Base-by-base conservation (phyloP, 345 rosid species). In the Citropsis articulata region DNA sequence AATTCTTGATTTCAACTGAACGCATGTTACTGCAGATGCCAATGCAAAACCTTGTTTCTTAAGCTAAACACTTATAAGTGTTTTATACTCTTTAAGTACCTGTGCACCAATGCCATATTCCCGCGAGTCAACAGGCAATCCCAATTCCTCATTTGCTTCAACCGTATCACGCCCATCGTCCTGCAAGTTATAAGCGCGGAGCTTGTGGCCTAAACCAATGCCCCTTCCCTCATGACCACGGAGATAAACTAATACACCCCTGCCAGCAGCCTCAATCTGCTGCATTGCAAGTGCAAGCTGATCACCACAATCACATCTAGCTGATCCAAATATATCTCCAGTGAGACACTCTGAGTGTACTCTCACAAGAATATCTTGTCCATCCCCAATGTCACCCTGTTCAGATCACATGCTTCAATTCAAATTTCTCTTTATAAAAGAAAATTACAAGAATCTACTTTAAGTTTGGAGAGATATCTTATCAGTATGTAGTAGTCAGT, bases 201-300 rank as follows among this genome's bases (percentile, higher is more conserved):
- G 97, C 83, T 91, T 94, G 82, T 95, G 97, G 31, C 88, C 97
- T 75, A 95, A 82, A 69, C 97, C 98, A n/a, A 93, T 89, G 55
- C 97, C 99, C 60, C 90, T 87, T 31, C 94, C 94, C 85, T 94
- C 99, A 53, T 93, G 97, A 31, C 97, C 98, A 42, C 99, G 97
- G 13, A 96, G 93, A 82, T 92, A 96, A 38, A 96, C 90, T 74
- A 95, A 71, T 24, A 94, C 98, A 65, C 98, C 98, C 63, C 81
- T 82, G 42, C 97, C 97, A 25, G 84, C 86, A 35, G 91, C 94
- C 85, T 93, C 97, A 38, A 95, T 93, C 84, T 89, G 90, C 81
- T 86, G 82, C 93, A 95, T 93, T 60, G 99, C 98, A 40, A 91
- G 88, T 1, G 91, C 91, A 75, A 95, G 78, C 64, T 93, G 94